Conservation (phyloP, 169 alveolate genomes). For the Plasmodium adleri region DNA sequence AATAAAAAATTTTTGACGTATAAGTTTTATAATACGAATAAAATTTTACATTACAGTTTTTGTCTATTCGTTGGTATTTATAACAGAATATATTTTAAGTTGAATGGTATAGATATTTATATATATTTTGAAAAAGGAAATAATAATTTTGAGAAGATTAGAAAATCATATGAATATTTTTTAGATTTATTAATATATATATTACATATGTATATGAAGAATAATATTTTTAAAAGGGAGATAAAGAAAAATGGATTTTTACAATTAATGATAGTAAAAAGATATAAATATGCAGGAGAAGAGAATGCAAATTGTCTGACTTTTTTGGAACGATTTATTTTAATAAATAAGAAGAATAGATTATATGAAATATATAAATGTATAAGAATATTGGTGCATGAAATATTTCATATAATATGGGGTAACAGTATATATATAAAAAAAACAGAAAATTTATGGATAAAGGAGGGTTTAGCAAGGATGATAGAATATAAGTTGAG, state of each 20-base stretch:
- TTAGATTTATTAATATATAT: background rate
- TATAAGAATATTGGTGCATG: slow-evolving; percentile 33
- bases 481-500: slow-evolving; percentile 16
- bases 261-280: slow-evolving; percentile 39
- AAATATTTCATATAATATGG: slow-evolving; percentile 46
- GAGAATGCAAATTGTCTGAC: slow-evolving; percentile 55
- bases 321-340: slow-evolving; percentile 6
- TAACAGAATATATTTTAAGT: slow-evolving; percentile 19
- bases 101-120: slow-evolving; percentile 13
- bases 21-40: slow-evolving; percentile 19
- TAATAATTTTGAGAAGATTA: too few species aligned
- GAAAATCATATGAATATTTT: background rate
- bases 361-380: background rate
- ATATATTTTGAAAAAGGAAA: slow-evolving; percentile 32
- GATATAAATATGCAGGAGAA: slow-evolving; percentile 55
- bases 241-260: slow-evolving; percentile 23
- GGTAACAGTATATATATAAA: slow-evolving; percentile 58
- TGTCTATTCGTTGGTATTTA: slow-evolving; percentile 48
- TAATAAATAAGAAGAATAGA: background rate
- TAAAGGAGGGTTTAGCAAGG: slow-evolving; percentile 53
- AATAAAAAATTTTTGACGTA: slow-evolving; percentile 20
- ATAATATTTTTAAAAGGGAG: slow-evolving; percentile 6
- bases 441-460: slow-evolving; percentile 45
- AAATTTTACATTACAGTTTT: slow-evolving; percentile 36
- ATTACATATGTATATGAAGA: slow-evolving; percentile 16